Evolutionary conservation across 192 early-diverging fungal species (phyloP).

Genomic region (Linnemannia exigua): DNA sequence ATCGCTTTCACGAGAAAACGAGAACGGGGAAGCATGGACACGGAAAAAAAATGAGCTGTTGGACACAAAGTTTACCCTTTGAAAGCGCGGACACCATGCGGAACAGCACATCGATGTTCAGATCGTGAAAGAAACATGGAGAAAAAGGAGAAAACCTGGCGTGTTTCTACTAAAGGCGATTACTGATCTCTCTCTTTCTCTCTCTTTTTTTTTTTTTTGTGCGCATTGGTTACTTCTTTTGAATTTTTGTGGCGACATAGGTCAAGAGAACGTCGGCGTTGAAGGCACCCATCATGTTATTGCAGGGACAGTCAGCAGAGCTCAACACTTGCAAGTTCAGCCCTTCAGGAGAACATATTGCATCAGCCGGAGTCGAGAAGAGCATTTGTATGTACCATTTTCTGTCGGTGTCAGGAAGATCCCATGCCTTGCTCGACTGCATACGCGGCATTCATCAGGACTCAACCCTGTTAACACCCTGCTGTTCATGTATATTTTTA

Average conservation of each 20-base stretch:
- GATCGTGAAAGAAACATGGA: background rate
- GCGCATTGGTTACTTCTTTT: conserved; percentile 9
- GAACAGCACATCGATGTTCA: background rate
- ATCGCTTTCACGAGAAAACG: background rate
- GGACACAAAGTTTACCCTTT: background rate
- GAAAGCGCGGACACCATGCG: background rate
- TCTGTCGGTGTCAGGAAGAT: background rate
- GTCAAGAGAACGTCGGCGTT: conserved; percentile 45
- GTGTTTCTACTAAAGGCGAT: too few relatives aligned
- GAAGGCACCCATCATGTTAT: conserved; percentile 44
- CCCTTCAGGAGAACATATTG: conserved; percentile 85
- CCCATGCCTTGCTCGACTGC: background rate
- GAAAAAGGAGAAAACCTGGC: too few relatives aligned
- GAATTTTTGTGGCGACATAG: background rate
- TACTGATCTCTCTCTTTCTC: conserved; percentile 44
- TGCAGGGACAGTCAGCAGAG: conserved; percentile 72
- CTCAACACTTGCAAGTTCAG: conserved; percentile 90
- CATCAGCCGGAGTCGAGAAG: conserved; percentile 86
- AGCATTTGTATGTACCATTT: conserved; percentile 75
- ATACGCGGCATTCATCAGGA: background rate
- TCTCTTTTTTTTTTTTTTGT: too few relatives aligned
- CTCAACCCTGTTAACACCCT: background rate
- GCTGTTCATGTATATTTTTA: too few relatives aligned
- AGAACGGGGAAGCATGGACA: too few relatives aligned
- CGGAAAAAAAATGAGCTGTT: too few relatives aligned